Base-by-base conservation (phyloP, 75 land plant genomes). In the Selaginella moellendorffii region DNA sequence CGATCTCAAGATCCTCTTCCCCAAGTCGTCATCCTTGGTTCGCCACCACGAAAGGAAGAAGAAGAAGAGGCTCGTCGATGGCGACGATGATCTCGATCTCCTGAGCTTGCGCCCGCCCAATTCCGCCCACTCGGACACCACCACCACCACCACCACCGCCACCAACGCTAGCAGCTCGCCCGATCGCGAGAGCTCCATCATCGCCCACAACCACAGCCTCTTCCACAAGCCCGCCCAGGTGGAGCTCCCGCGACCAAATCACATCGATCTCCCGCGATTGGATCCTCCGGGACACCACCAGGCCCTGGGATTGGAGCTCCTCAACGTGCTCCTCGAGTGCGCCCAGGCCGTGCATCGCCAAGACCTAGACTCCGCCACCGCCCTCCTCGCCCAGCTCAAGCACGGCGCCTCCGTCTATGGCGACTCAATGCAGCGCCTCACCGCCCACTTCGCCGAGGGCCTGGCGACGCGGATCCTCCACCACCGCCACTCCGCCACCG, bases 401-500 rank as follows among this genome's bases (percentile, higher is more conserved):
- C 72, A 68, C 24, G 72, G 76, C 9, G 80, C 73, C 21, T 65
- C 70, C 24, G 72, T 72, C 5, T 30, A 74, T 10, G 85, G 85
- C 21, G 81, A 82, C 68, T 76, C 85, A 28, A 82, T 82, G 79
- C 85, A 82, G 19, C 28, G 85, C 24, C 79, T 82, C 0, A 81
- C 85, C 9, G 71, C 85, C 25, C 78, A 72, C 61, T 82, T 82
- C 72, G 72, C 81, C 9, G 79, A 82, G 29, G 85, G 76, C 60
- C 67, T 82, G 20, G 58, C 56, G 26, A 73, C 71, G 0, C 52
- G 81, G 46, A 36, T 36, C 5, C 46, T 36, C 46, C 46, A 5
- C 46, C 46, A 36, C 46, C 5, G 5, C 10, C 5, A 36, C 46
- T 14, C 46, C 10, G 14, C 10, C 46, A 36, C 46, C 46, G 46